Base-by-base conservation (phyloP, 495 filamentous ascomycete species). In the Chaetomium cochliodes region DNA sequence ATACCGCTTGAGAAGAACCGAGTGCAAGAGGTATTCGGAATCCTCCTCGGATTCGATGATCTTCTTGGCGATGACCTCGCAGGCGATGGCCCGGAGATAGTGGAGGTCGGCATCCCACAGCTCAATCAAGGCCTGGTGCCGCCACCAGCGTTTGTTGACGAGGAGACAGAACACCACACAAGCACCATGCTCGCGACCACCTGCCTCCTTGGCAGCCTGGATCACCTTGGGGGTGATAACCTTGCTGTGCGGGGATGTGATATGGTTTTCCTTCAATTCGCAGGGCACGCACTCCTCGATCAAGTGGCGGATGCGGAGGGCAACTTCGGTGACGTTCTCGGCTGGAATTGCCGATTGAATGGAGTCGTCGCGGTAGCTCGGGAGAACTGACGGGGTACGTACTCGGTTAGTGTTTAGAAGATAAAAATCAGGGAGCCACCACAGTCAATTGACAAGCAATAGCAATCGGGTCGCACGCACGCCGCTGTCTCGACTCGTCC, bases 51-150 rank as follows among this genome's bases (percentile, higher is more conserved):
- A 67, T 75, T 98, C 94, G 73, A 98, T 97, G 67, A 97, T 87
- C 46, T 82, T 81, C 81, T 97, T 98, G n/a, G 96, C 92, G 60
- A 98, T 90, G 47, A 97, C 86, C 76, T 98, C 94, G 73, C 90
- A 94, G n/a, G 96, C 93, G 20, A 84, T 76, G 9, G 91, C 92
- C 22, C 93, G 84, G 25, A 90, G 79, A 56, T 87, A 74, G 72
- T 96, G 92, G 46, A 98, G 80, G 56, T 91, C 89, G 4, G 93
- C 86, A 74, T 98, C 92, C 88, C 92, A 98, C 9, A 97, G 85
- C 80, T 98, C 94, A 23, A 88, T 73, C 22, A 81, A 63, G 13
- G 91, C 86, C 76, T 98, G 92, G 20, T 83, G 85, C 69, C 88
- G 88, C 77, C 97, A 98, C 94, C 94, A 98, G 62, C 88, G 85